Evolutionary conservation across 1,284 basidiomycete species (phyloP).

Genomic region (Apiotrichum gamsii): DNA sequence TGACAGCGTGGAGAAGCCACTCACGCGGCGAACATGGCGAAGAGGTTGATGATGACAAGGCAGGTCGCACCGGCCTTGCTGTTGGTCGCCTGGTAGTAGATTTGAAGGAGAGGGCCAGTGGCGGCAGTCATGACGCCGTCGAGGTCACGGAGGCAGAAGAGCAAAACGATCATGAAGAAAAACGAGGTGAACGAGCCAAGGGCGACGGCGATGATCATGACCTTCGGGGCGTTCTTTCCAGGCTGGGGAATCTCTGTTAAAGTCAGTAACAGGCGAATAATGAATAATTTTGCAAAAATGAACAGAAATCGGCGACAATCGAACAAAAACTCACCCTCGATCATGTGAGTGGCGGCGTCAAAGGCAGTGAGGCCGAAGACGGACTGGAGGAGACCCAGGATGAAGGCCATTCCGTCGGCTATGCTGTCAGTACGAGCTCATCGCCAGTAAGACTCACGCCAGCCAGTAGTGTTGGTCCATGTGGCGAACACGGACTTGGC

Average conservation of each 20-base stretch:
- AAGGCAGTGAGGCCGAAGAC: conserved; percentile 45
- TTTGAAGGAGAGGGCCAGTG: conserved; percentile 59
- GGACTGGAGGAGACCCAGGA: conserved; percentile 47
- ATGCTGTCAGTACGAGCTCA: neutral
- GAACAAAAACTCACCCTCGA: no score
- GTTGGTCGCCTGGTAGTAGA: conserved; percentile 59
- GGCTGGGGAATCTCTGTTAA: conserved; percentile 27
- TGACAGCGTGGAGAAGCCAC: no score
- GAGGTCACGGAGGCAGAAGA: conserved; percentile 60
- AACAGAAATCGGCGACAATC: no score
- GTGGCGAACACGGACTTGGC: conserved; percentile 45
- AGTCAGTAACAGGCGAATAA: no score
- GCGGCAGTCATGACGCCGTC: conserved; percentile 53
- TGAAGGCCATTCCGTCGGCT: conserved; percentile 46
- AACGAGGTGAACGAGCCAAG: conserved; percentile 57
- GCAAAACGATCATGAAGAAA: conserved; percentile 58
- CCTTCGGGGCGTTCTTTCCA: conserved; percentile 5
- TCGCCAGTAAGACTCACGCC: neutral
- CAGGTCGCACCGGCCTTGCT: conserved; percentile 53
- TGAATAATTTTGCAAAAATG: no score
- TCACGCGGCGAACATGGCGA: conserved; percentile 37
- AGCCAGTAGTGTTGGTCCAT: conserved; percentile 45
- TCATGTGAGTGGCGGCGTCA: conserved; percentile 26
- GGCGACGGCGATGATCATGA: conserved; percentile 52
- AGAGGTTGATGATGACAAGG: conserved; percentile 43